Conservation (phyloP, 257 asterid genomes). For the Lycium barbarum region DNA sequence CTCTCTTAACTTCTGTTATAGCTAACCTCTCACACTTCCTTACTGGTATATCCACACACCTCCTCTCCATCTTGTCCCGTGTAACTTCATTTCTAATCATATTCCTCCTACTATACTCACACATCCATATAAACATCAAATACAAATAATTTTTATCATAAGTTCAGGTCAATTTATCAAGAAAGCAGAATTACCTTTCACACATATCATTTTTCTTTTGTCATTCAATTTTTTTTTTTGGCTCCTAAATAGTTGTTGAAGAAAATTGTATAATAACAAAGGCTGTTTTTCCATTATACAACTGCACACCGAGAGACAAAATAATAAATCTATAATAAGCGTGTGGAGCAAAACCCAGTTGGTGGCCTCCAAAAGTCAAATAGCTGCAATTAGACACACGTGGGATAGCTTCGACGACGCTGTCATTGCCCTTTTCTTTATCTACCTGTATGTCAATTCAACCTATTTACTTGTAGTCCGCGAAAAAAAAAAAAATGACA, state of each 20-base stretch:
- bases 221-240: not conserved
- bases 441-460: too few relatives aligned
- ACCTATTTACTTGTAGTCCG: too few relatives aligned
- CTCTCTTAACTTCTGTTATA: too few relatives aligned
- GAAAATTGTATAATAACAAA: not conserved
- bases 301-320: not conserved
- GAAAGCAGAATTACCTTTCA: not conserved
- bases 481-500: too few relatives aligned
- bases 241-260: not conserved
- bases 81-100: too few relatives aligned
- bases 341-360: constrained; percentile 35
- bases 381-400: constrained; percentile 60
- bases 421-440: constrained; percentile 40
- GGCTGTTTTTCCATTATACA: not conserved
- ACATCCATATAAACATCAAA: too few relatives aligned
- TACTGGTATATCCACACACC: too few relatives aligned
- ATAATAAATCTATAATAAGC: not conserved
- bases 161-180: not conserved
- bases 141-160: not conserved
- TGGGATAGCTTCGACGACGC: constrained; percentile 51
- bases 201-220: not conserved
- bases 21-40: too few relatives aligned
- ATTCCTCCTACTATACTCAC: too few relatives aligned
- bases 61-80: too few relatives aligned
- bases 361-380: constrained; percentile 66